phyloP scores from a whole-genome alignment of 2,329 filamentous ascomycete species.

The Penicillium crustosum region DNA sequence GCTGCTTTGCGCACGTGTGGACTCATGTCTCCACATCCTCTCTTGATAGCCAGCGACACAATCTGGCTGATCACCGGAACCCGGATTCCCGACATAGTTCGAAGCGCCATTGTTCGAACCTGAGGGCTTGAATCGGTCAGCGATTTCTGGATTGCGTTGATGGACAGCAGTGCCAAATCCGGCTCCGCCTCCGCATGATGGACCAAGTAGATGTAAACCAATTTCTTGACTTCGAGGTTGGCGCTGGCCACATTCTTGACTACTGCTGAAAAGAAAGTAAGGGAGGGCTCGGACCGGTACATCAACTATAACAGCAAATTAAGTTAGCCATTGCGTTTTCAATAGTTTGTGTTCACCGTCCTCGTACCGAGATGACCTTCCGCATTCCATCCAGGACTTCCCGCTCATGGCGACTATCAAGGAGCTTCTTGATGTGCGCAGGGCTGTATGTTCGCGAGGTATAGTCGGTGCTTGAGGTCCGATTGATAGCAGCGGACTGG shows the following conservation, averaged over 20 bases:
- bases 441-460: slow-evolving; percentile 67
- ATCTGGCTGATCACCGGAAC: slow-evolving; percentile 98
- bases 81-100: slow-evolving; percentile 96
- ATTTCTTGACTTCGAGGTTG: slow-evolving; percentile 92
- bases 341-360: neutral
- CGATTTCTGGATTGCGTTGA: slow-evolving; percentile 98
- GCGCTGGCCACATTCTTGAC: slow-evolving; percentile 97
- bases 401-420: slow-evolving; percentile 89
- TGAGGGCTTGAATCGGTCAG: slow-evolving; percentile 89
- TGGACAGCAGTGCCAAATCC: slow-evolving; percentile 89
- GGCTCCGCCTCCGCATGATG: slow-evolving; percentile 96
- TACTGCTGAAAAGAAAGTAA: slow-evolving; percentile 94
- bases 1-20: slow-evolving; percentile 90
- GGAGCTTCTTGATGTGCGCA: slow-evolving; percentile 87
- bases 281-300: slow-evolving; percentile 83
- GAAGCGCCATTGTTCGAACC: slow-evolving; percentile 84
- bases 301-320: slow-evolving; percentile 69
- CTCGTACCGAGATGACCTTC: slow-evolving; percentile 75
- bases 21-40: slow-evolving; percentile 90
- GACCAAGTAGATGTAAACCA: slow-evolving; percentile 97
- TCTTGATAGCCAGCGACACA: slow-evolving; percentile 91
- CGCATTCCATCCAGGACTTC: slow-evolving; percentile 91
- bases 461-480: slow-evolving; percentile 54
- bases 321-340: slow-evolving; percentile 17
- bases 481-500: slow-evolving; percentile 70